Percentiles rank a stretch among this genome's conserved stretches.
Conservation (phyloP, 176 grass and related monocot species). For the Eremochloa ophiuroides region DNA sequence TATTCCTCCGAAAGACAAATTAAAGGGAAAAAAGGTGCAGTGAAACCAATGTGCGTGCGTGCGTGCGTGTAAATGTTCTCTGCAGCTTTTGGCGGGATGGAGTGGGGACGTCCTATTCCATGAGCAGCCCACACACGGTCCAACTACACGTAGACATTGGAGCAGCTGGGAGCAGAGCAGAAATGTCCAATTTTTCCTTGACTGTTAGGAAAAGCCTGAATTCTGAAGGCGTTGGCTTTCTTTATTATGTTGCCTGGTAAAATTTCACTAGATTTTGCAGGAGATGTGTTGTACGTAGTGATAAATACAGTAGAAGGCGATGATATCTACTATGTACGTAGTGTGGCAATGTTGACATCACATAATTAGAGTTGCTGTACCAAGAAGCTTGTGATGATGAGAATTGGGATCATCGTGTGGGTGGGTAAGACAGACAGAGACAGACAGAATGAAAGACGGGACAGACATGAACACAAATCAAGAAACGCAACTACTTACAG, state of each 20-base stretch:
- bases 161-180: not conserved
- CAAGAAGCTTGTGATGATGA: too few relatives aligned
- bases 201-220: not conserved
- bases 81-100: not conserved
- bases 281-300: not conserved
- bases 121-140: not conserved
- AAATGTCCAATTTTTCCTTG: not conserved
- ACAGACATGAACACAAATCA: too few relatives aligned
- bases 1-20: constrained; percentile 23
- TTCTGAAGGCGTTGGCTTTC: not conserved
- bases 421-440: too few relatives aligned
- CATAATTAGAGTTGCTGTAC: not conserved
- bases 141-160: too few relatives aligned
- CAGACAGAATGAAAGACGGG: too few relatives aligned
- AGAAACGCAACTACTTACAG: too few relatives aligned
- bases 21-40: not conserved
- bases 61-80: not conserved
- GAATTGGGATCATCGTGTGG: too few relatives aligned
- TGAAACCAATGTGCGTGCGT: not conserved
- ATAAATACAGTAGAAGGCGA: not conserved
- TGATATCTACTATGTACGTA: not conserved
- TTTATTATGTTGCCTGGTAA: not conserved
- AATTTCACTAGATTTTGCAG: not conserved
- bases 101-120: not conserved
- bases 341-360: too few relatives aligned